phyloP scores from a whole-genome alignment of 139 green algal genomes.

The Micractinium sp. region DNA sequence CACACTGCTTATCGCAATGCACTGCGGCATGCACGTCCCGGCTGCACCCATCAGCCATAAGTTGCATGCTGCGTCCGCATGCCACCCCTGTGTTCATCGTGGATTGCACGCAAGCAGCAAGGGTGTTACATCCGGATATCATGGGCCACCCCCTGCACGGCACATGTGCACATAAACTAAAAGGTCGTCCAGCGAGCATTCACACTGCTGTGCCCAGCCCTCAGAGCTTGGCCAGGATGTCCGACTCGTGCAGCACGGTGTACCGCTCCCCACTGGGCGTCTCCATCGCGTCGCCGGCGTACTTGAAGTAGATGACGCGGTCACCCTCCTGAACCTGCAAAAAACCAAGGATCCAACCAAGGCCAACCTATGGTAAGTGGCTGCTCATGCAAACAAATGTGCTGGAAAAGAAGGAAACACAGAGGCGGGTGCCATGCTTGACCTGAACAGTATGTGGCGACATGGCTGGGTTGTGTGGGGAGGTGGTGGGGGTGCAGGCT shows the following conservation, averaged over 20 bases:
- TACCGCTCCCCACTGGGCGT: slow-evolving; percentile 83
- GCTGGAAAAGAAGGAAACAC: too few species aligned
- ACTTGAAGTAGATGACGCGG: slow-evolving; percentile 92
- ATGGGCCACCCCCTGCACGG: background rate
- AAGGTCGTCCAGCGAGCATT: too few species aligned
- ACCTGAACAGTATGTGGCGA: too few species aligned
- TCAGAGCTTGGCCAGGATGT: slow-evolving; percentile 88
- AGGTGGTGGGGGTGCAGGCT: too few species aligned
- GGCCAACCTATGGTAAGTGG: too few species aligned
- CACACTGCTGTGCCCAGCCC: too few species aligned
- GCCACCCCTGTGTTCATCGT: background rate
- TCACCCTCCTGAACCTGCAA: slow-evolving; percentile 55
- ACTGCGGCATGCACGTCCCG: too few species aligned
- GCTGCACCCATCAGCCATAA: background rate
- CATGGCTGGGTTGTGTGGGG: too few species aligned
- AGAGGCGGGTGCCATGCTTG: too few species aligned
- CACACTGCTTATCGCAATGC: too few species aligned
- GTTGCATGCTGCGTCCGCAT: background rate
- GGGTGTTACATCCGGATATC: background rate
- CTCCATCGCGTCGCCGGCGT: slow-evolving; percentile 88
- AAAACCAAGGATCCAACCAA: background rate
- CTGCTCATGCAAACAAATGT: too few species aligned
- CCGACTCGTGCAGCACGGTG: slow-evolving; percentile 86
- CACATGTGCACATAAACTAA: background rate
- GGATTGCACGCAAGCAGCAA: background rate